phyloP scores from a whole-genome alignment of 176 grass and related monocot genomes.

The Bromus sterilis region DNA sequence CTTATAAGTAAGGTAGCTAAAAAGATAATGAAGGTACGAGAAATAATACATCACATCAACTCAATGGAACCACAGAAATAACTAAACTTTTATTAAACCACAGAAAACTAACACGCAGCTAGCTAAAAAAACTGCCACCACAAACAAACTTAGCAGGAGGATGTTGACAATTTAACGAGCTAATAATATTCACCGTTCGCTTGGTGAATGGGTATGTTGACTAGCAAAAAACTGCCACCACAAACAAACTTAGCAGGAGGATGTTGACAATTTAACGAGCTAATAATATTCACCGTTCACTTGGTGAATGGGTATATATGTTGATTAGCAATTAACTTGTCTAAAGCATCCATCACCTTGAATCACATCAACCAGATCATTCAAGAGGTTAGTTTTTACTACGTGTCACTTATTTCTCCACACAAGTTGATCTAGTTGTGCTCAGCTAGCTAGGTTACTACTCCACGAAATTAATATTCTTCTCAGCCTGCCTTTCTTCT shows the following conservation, averaged over 20 bases:
- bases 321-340: not conserved
- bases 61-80: not conserved
- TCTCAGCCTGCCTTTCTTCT: not conserved
- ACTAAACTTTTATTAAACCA: not conserved
- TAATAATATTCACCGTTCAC: not conserved
- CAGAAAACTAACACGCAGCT: not conserved
- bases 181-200: not conserved
- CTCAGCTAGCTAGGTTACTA: not conserved
- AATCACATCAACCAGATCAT: conserved; percentile 18
- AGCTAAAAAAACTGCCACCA: not conserved
- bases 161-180: not conserved
- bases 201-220: not conserved
- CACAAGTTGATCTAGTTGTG: not conserved
- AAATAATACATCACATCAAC: not conserved
- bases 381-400: not conserved
- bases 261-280: not conserved
- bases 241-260: not conserved
- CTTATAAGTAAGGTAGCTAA: not conserved
- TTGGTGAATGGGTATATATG: not conserved
- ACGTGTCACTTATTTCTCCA: conserved; percentile 18
- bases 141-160: not conserved
- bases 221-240: not conserved
- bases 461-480: not conserved
- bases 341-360: conserved; percentile 9
- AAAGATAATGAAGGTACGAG: not conserved